Conservation (phyloP, 2,329 filamentous ascomycete species). For the Parasarocladium wereldwijsianum region DNA sequence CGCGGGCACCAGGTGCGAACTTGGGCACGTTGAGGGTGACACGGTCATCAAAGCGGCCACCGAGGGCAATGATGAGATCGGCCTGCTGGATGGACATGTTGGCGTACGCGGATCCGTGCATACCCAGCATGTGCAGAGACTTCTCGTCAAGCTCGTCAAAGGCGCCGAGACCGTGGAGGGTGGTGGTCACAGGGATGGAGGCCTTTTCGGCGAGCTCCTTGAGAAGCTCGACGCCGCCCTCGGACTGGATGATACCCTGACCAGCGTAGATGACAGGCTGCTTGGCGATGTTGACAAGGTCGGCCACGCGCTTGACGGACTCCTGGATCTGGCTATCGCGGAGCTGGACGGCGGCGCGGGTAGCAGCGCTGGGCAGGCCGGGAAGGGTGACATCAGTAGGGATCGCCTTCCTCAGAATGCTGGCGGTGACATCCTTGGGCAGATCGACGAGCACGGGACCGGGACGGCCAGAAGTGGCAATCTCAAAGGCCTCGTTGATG, state of each 20-base stretch:
- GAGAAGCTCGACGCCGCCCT: slow-evolving; percentile 65
- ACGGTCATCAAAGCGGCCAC: slow-evolving; percentile 90
- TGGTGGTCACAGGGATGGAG: slow-evolving; percentile 88
- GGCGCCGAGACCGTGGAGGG: slow-evolving; percentile 80
- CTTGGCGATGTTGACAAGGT: slow-evolving; percentile 76
- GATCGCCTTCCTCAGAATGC: slow-evolving; percentile 69
- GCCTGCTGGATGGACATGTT: slow-evolving; percentile 98
- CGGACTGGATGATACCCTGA: slow-evolving; percentile 68
- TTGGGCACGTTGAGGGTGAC: slow-evolving; percentile 70
- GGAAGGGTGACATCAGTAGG: slow-evolving; percentile 62
- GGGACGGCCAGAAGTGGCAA: slow-evolving; percentile 84
- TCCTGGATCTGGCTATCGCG: slow-evolving; percentile 56
- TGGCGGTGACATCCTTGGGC: slow-evolving; percentile 90
- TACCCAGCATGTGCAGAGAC: slow-evolving; percentile 94
- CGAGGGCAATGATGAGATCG: slow-evolving; percentile 88
- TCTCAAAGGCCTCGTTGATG: slow-evolving; percentile 97
- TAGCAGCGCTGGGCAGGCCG: slow-evolving; percentile 72
- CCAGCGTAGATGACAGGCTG: slow-evolving; percentile 93
- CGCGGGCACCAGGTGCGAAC: slow-evolving; percentile 79
- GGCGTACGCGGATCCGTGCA: slow-evolving; percentile 94
- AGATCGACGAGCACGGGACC: slow-evolving; percentile 92
- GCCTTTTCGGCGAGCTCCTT: slow-evolving; percentile 82
- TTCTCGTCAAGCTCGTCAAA: slow-evolving; percentile 91
- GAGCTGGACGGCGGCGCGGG: slow-evolving; percentile 61
- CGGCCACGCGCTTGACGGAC: slow-evolving; percentile 63